Evolutionary conservation across 345 rosid genomes (phyloP), one percentile per base, ranked within the genome.

Genomic region (Physaria fendleri): DNA sequence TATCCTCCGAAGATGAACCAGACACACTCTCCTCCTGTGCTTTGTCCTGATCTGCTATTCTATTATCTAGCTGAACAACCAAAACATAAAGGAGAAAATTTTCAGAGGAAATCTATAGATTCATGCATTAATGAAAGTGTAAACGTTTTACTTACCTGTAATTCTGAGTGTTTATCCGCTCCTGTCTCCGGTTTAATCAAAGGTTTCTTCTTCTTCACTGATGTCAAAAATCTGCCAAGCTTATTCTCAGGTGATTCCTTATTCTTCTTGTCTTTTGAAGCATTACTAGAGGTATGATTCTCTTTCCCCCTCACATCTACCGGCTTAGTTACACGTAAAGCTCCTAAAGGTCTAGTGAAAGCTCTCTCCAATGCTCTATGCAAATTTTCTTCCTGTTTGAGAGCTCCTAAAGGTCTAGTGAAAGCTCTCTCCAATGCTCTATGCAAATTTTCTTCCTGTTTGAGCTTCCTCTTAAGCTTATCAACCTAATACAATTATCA

Each of bases 281-380:
- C 75, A 78, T 80, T 79, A 56, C 60, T 8, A 40, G 76, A 76
- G 4, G 77, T 76, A 30, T 68, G 71, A 69, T 81, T 92, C 79
- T 86, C 97, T 76, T 86, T 86, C 42, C 85, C 95, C 42, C 74
- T 81, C 34, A 81, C 83, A 56, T 78, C 79, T 38, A 41, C 56
- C 48, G 62, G 54, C 71, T 73, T 78, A 18, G 21, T 59, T 20
- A 54, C 65, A 67, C 30, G 99, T 13, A 93, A 87, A 73, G 92
- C 85, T 54, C 99, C 99, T 62, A 93, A 65, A 46, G 96, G 99
- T 76, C 99, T 81, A 18, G 77, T 79, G 68, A 93, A 85, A 69
- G 99, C 99, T 34, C 99, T 87, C 77, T 87, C 97, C 51, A 93
- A 55, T 58, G 97, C 96, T 82, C 90, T 82, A 62, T 90, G 99